Evolutionary conservation across 1,284 basidiomycete species (phyloP).

Genomic region (Tylopilus orsonianus): DNA sequence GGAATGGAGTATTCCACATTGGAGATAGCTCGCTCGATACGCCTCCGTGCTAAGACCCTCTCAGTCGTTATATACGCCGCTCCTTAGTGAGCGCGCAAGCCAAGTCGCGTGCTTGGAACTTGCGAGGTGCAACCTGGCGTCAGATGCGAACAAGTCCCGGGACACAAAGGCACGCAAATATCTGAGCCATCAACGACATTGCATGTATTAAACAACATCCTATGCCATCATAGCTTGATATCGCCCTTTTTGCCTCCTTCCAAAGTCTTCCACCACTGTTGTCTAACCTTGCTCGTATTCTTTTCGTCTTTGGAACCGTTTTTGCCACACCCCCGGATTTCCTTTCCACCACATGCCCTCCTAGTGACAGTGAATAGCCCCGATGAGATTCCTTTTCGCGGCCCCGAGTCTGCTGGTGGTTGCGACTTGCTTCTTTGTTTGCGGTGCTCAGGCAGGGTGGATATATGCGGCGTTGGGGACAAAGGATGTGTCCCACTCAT

Average conservation of each 20-base stretch:
- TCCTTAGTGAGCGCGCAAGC: too few species aligned
- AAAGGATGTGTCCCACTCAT: neutral
- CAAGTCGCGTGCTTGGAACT: too few species aligned
- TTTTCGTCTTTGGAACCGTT: neutral
- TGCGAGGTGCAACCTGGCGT: too few species aligned
- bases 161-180: too few species aligned
- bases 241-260: conserved; percentile 13
- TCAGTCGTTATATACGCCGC: too few species aligned
- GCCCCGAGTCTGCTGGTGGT: conserved; percentile 19
- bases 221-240: conserved; percentile 9
- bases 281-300: neutral
- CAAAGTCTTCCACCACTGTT: conserved; percentile 27
- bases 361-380: conserved; percentile 66
- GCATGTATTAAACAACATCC: neutral
- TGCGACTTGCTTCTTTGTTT: conserved; percentile 12
- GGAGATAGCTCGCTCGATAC: too few species aligned
- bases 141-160: too few species aligned
- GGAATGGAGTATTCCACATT: too few species aligned
- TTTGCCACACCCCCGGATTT: conserved; percentile 9
- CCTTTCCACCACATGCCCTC: conserved; percentile 20
- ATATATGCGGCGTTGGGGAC: neutral
- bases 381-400: conserved; percentile 67
- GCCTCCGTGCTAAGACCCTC: too few species aligned
- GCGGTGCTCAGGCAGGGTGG: neutral
- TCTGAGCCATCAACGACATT: neutral